Conservation (phyloP, 805 yeast species). For the Myxozyma vanderwaltii region DNA sequence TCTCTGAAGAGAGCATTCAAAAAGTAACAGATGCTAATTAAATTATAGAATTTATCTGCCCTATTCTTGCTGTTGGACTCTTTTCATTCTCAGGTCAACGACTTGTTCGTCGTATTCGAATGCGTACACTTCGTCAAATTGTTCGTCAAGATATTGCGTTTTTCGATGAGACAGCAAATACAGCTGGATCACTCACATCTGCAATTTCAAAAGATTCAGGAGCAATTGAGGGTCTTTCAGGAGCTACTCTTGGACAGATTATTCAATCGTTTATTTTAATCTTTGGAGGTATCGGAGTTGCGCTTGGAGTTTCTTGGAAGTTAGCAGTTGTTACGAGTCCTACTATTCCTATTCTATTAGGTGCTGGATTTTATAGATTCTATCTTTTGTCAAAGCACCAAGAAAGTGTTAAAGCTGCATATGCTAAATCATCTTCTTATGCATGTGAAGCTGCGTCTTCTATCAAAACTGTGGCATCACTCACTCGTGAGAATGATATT, state of each 20-base stretch:
- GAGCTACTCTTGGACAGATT: slow-evolving; percentile 40
- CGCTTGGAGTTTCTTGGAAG: slow-evolving; percentile 46
- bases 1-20: too few relatives aligned
- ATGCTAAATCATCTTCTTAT: slow-evolving; percentile 36
- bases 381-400: slow-evolving; percentile 43
- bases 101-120: slow-evolving; percentile 39
- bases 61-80: slow-evolving; percentile 31
- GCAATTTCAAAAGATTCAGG: slow-evolving; percentile 40
- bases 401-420: slow-evolving; percentile 45
- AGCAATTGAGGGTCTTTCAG: slow-evolving; percentile 40
- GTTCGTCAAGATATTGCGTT: slow-evolving; percentile 39
- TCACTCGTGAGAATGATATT: slow-evolving; percentile 48
- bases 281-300: slow-evolving; percentile 46
- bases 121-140: slow-evolving; percentile 35
- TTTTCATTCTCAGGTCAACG: slow-evolving; percentile 34
- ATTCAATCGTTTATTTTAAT: slow-evolving; percentile 42
- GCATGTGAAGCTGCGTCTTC: slow-evolving; percentile 48
- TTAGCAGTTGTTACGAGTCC: slow-evolving; percentile 48
- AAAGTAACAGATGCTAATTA: slow-evolving; percentile 26
- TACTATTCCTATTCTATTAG: slow-evolving; percentile 43
- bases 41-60: slow-evolving; percentile 34
- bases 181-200: slow-evolving; percentile 38
- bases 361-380: slow-evolving; percentile 47
- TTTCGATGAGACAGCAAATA: slow-evolving; percentile 37
- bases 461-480: slow-evolving; percentile 48